These are phyloP conservation scores for Claviceps purpurea DNA, from an alignment of 2,329 filamentous ascomycete species.

Conservation along the genomic window DNA sequence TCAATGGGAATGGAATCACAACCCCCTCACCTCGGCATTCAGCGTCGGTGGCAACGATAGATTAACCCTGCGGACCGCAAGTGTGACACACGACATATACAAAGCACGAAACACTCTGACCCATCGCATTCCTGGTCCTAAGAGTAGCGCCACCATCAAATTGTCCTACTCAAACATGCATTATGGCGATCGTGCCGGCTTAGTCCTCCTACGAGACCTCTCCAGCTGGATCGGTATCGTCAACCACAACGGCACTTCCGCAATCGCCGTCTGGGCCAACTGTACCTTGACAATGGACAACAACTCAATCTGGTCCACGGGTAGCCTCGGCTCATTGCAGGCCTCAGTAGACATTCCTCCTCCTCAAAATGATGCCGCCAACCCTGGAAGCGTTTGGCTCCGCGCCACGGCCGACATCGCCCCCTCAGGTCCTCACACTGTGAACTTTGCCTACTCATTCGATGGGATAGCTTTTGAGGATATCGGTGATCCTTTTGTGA, in stretches of 20 bases:
- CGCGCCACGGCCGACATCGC: not conserved
- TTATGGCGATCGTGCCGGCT: not conserved
- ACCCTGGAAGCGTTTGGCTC: not conserved
- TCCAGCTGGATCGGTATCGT: not conserved
- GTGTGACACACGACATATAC: not conserved
- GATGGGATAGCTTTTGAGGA: not conserved
- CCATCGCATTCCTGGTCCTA: not conserved
- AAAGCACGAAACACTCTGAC: not conserved
- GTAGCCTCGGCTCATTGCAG: not conserved
- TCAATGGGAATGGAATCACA: conserved; percentile 1
- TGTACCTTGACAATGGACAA: not conserved
- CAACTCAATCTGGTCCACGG: not conserved
- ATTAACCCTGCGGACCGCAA: not conserved
- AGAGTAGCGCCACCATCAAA: not conserved
- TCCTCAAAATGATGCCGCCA: not conserved
- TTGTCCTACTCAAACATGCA: not conserved
- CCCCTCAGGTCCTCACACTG: not conserved
- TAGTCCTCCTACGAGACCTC: not conserved
- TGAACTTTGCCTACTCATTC: not conserved
- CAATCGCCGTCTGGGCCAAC: not conserved
- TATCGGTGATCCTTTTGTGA: not conserved
- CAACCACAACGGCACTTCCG: not conserved
- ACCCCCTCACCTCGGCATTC: not conserved
- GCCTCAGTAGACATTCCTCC: not conserved
- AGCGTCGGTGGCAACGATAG: not conserved